Conservation (phyloP, 345 rosid species). For the Raphanus sativus region DNA sequence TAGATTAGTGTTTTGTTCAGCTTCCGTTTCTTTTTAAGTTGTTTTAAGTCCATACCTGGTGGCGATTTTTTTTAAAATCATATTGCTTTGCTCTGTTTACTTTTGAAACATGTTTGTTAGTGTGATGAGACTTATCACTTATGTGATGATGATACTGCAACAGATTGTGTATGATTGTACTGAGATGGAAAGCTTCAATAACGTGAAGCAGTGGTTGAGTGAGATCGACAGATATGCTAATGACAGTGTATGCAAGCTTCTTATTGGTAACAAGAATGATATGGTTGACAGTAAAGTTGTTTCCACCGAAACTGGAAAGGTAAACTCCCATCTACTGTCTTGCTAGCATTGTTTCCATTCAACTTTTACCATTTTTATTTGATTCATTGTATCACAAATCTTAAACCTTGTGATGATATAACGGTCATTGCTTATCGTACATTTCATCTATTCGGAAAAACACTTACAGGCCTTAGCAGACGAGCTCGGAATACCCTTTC, state of each 20-base stretch:
- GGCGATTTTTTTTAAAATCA: background rate
- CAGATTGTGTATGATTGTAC: slow-evolving; percentile 88
- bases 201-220: slow-evolving; percentile 84
- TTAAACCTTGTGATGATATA: background rate
- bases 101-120: background rate
- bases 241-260: slow-evolving; percentile 83
- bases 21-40: background rate
- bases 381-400: background rate
- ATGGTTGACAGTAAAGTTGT: slow-evolving; percentile 77
- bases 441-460: slow-evolving; percentile 15
- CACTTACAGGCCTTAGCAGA: slow-evolving; percentile 68
- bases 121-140: background rate
- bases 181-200: slow-evolving; percentile 88
- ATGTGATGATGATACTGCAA: slow-evolving; percentile 15
- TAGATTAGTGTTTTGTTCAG: background rate
- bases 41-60: background rate
- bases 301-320: slow-evolving; percentile 85
- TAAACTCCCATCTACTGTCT: slow-evolving; percentile 17
- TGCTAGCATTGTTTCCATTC: background rate
- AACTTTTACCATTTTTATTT: slow-evolving; percentile 2
- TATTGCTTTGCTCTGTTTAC: background rate
- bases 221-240: slow-evolving; percentile 88
- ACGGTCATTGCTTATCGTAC: slow-evolving; percentile 15
- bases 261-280: slow-evolving; percentile 85
- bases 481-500: slow-evolving; percentile 77